Evolutionary conservation across 1,139 yeast species (phyloP).

Genomic region (Debaryomyces psychrophilus): DNA sequence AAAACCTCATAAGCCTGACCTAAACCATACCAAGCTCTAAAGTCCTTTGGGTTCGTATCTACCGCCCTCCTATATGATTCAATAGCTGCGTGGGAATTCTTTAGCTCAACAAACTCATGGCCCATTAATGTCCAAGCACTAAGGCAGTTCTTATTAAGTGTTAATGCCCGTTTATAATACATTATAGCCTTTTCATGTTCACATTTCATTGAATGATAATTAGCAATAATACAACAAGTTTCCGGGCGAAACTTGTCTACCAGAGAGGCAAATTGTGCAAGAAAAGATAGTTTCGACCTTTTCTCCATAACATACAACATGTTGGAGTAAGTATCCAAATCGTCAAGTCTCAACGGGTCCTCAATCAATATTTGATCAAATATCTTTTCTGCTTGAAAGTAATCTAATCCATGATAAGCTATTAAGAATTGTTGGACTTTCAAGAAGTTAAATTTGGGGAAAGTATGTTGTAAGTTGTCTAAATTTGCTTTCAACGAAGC

Average conservation of each 20-base stretch:
- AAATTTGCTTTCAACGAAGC: conserved; percentile 53
- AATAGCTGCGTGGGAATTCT: conserved; percentile 96
- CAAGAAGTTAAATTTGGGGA: conserved; percentile 75
- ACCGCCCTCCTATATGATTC: conserved; percentile 94
- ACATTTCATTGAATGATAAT: conserved; percentile 86
- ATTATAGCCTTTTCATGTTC: conserved; percentile 95
- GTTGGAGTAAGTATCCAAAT: conserved; percentile 88
- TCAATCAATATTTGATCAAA: conserved; percentile 72
- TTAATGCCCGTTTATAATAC: conserved; percentile 88
- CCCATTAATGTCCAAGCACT: conserved; percentile 99
- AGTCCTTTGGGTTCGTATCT: conserved; percentile 85
- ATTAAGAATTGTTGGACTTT: conserved; percentile 81
- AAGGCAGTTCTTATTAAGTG: conserved; percentile 76
- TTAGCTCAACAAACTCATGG: conserved; percentile 94
- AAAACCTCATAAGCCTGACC: conserved; percentile 98
- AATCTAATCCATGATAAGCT: conserved; percentile 79
- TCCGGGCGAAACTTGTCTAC: conserved; percentile 91
- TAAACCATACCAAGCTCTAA: conserved; percentile 97
- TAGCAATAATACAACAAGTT: conserved; percentile 92
- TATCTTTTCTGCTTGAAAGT: conserved; percentile 72
- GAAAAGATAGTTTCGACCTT: conserved; percentile 75
- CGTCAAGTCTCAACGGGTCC: conserved; percentile 92
- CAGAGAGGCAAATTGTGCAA: conserved; percentile 83
- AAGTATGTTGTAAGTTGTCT: conserved; percentile 47
- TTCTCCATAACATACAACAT: conserved; percentile 94